Percentiles rank a stretch among this genome's conserved stretches.
Evolutionary conservation across 257 asterid species (phyloP).

Genomic region (Nemophila menziesii): DNA sequence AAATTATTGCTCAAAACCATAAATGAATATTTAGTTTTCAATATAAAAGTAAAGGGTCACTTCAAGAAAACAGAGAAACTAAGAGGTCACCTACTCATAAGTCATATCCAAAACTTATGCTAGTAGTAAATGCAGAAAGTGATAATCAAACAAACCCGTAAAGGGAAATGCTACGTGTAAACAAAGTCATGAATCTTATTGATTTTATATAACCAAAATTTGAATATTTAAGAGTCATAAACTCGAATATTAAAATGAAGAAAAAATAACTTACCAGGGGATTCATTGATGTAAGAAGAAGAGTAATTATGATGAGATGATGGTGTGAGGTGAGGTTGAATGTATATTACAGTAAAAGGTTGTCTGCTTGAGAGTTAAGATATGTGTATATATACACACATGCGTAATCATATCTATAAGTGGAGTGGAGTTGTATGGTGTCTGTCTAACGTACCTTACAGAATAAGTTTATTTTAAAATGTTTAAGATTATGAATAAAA

Average conservation of each 20-base stretch:
- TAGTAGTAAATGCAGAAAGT: too few species aligned
- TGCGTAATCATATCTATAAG: conserved; percentile 2
- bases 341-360: background rate
- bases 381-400: background rate
- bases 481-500: background rate
- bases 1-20: too few species aligned
- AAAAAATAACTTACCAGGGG: too few species aligned
- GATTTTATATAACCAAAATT: background rate
- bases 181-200: too few species aligned
- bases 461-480: background rate
- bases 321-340: background rate
- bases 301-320: background rate
- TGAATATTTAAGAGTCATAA: too few species aligned
- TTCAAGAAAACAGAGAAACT: background rate
- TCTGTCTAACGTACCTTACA: conserved; percentile 1
- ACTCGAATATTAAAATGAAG: too few species aligned
- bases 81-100: too few species aligned
- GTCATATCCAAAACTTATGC: too few species aligned
- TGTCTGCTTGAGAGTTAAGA: conserved; percentile 4
- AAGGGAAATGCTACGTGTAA: background rate
- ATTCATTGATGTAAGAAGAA: background rate
- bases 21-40: too few species aligned
- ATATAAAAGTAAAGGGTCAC: too few species aligned
- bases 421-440: background rate
- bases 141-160: too few species aligned